Evolutionary conservation across 352 stramenopile genomes (phyloP), one percentile per base, ranked within the genome.

Genomic region (Thalassiosira livingstoniorum): DNA sequence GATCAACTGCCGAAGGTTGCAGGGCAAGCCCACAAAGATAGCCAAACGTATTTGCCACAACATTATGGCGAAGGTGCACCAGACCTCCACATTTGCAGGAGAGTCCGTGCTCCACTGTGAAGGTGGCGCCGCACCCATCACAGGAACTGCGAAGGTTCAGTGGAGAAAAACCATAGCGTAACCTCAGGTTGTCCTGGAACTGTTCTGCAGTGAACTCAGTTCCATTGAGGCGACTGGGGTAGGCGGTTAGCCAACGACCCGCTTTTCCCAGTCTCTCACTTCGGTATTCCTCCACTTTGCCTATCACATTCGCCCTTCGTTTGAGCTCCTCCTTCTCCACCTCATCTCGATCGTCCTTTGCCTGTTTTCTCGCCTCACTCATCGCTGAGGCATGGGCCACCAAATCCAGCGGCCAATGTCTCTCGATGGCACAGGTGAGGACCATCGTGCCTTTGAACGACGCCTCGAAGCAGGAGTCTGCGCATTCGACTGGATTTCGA

Each of bases 61-160:
- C 76, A 62, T 88, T 61, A 53, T 90, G 77, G 18, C 80, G 68
- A 2, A 79, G 39, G 57, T 72, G 55, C 0, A 85, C 70, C 23
- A 88, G 35, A 4, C 85, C 78, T 10, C 70, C 85, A 3, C 39
- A 23, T 55, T 79, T 82, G 68, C 81, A 90, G 0, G 60, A 43
- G 1, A 85, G 42, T 1, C 60, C 68, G 51, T 89, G 77, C 25
- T 91, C 71, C 13, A 87, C 64, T 5, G 74, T 78, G n/a, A 89
- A 78, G 0, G 31, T 45, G 4, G 11, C 21, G n/a, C 72, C 65
- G 39, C 85, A 87, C 21, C 80, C 68, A 79, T 88, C 61, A 37
- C 76, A 86, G 13, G 18, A 0, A 4, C 62, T 1, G 15, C 68
- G 62, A 68, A 86, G 53, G 35, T 60, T 39, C 43, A 76, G 23